Evolutionary conservation across 164 flowering plant genomes (phyloP), one percentile per base, ranked within the genome.

Genomic region (Aristolochia californica): DNA sequence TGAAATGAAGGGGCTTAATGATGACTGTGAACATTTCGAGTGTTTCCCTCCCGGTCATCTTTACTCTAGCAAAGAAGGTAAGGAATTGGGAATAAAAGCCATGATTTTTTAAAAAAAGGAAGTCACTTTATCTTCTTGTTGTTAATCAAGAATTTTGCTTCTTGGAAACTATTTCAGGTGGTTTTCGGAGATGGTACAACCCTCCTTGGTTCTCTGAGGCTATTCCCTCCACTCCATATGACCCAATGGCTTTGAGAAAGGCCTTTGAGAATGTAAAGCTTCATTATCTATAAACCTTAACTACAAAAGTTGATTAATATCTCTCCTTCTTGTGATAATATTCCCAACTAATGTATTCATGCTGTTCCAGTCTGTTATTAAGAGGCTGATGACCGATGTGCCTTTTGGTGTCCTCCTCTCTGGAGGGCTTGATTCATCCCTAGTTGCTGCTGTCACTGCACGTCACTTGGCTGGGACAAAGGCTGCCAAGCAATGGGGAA

Each of bases 321-420:
- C 5, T n/a, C 17, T 5, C 2, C 22, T 48, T 48, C 22, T 8
- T 15, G 20, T 48, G 51, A 22, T 48, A 48, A 16, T 48, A 5
- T 9, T 48, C 12, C 30, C 17, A 4, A n/a, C 20, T 27, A 4
- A 18, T 28, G 30, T 14, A 34, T 52, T 52, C 2, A 1, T 22
- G 23, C 5, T 25, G 38, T 24, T 69, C 63, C 69, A 90, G 97
- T 93, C 97, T 54, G 97, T 90, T 57, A 73, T 77, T 48, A 91
- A 91, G 66, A 86, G 98, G 78, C 71, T 91, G 16, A 88, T 91
- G 98, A 88, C 96, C 34, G 98, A 91, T 72, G 98, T 91, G 10
- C 98, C 95, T 10, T 91, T 85, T 60, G 98, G 96, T 48, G 95
- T 91, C 62, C 71, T 91, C 52, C 70, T 88, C 18, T 87, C 98